These are phyloP conservation scores for Barnettozyma californica DNA, from an alignment of 805 yeast genomes.

Conservation along the genomic window DNA sequence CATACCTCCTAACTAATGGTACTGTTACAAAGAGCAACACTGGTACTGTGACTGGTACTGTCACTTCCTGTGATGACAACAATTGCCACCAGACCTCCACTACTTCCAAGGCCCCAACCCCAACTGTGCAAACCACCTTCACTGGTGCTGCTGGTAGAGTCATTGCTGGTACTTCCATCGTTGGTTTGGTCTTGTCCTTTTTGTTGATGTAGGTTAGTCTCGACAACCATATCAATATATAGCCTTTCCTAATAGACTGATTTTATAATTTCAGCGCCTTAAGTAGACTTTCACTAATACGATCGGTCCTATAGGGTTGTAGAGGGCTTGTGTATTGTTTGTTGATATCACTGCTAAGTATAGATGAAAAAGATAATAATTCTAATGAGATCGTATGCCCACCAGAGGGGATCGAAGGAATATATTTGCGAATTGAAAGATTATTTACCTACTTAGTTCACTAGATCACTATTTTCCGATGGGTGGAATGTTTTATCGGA, in stretches of 20 bases:
- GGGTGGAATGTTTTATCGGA: no score
- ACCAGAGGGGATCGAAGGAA: no score
- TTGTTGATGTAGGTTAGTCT: neutral
- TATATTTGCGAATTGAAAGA: no score
- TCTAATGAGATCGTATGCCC: no score
- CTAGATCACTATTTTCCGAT: no score
- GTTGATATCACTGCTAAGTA: no score
- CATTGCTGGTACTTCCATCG: conserved; percentile 2
- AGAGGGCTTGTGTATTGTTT: no score
- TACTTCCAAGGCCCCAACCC: neutral
- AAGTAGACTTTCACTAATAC: no score
- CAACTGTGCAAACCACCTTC: conserved; percentile 2
- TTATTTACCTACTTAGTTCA: no score
- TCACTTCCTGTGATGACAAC: neutral
- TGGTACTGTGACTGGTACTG: neutral
- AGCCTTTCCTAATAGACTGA: neutral
- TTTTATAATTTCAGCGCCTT: no score
- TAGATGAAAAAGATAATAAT: no score
- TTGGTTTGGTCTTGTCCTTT: conserved; percentile 3
- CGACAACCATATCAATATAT: neutral
- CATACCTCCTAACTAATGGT: neutral
- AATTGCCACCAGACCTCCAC: neutral
- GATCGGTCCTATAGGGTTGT: no score
- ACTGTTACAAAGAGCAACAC: neutral
- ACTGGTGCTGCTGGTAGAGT: conserved; percentile 5